Percentiles rank a stretch among this genome's conserved stretches.
Evolutionary conservation across 495 filamentous ascomycete genomes (phyloP).

Genomic region (Alectoria sarmentosa): DNA sequence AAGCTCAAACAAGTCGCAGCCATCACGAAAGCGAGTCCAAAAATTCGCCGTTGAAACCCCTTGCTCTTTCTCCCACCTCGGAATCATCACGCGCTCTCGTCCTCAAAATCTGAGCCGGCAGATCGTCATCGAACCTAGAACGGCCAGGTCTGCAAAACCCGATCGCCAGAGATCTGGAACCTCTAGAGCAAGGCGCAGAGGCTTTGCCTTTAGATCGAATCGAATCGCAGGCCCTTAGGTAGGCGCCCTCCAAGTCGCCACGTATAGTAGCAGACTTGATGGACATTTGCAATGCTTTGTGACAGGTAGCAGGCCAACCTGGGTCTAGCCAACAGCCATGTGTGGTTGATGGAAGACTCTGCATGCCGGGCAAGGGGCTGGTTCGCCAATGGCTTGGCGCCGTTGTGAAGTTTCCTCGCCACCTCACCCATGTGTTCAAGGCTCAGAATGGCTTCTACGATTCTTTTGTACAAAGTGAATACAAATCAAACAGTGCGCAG

Average conservation of each 20-base stretch:
- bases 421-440: too few relatives aligned
- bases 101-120: too few relatives aligned
- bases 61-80: not conserved
- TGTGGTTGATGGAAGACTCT: not conserved
- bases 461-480: not conserved
- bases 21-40: not conserved
- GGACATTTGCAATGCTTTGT: conserved; percentile 10
- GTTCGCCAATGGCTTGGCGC: not conserved
- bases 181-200: too few relatives aligned
- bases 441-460: not conserved
- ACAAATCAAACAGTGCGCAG: not conserved
- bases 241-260: conserved; percentile 18
- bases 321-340: not conserved
- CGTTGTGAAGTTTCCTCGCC: not conserved
- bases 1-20: too few relatives aligned
- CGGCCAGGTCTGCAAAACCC: too few relatives aligned
- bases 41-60: too few relatives aligned
- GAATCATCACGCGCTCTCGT: not conserved
- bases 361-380: not conserved
- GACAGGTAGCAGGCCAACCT: not conserved
- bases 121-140: too few relatives aligned
- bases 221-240: not conserved
- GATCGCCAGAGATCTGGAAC: too few relatives aligned
- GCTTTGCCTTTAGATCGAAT: too few relatives aligned
- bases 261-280: conserved; percentile 19